Conservation (phyloP, 805 yeast genomes). For the Ogataea ramenticola region DNA sequence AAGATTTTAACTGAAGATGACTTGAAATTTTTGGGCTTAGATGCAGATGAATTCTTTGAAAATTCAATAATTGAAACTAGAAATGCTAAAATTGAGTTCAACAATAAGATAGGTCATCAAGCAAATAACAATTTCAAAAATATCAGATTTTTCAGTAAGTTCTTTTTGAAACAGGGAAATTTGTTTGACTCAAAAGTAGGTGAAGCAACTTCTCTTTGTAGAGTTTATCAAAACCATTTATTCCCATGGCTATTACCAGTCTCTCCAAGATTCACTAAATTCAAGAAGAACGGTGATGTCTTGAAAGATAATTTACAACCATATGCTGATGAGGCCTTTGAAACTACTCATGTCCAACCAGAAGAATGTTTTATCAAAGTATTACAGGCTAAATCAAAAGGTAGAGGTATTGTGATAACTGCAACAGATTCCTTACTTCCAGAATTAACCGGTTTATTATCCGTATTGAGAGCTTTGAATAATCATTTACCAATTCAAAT, state of each 20-base stretch:
- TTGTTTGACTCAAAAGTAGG: not conserved
- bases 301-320: conserved; percentile 2
- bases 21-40: conserved; percentile 12
- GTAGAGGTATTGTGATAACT: conserved; percentile 50
- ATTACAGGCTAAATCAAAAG: conserved; percentile 25
- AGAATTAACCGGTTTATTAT: conserved; percentile 41
- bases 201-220: conserved; percentile 4
- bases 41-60: conserved; percentile 16
- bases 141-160: conserved; percentile 17
- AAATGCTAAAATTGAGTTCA: conserved; percentile 15
- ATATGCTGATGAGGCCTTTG: conserved; percentile 6
- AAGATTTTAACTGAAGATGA: conserved; percentile 17
- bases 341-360: not conserved
- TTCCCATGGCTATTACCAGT: conserved; percentile 36
- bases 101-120: conserved; percentile 17
- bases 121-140: conserved; percentile 18
- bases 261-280: conserved; percentile 31
- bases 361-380: conserved; percentile 22
- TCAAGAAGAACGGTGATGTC: conserved; percentile 17
- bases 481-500: conserved; percentile 44
- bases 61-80: conserved; percentile 11
- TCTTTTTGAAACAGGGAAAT: conserved; percentile 12
- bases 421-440: conserved; percentile 36
- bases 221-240: conserved; percentile 14
- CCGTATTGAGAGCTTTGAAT: conserved; percentile 41